phyloP scores from a whole-genome alignment of 441 rosid genomes.

The Pelargonium cotyledonis region DNA sequence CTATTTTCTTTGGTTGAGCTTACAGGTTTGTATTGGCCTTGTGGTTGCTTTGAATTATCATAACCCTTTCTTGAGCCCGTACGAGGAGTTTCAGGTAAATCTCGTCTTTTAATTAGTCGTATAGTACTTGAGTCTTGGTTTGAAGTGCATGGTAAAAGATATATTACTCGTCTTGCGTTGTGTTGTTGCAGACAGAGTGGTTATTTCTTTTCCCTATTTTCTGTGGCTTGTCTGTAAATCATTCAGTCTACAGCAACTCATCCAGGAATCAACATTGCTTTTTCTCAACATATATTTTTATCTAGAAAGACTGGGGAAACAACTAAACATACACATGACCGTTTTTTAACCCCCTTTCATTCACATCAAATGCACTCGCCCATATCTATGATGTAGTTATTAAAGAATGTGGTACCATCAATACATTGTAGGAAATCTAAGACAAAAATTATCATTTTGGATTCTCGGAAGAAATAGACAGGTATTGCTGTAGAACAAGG shows the following conservation, averaged over 20 bases:
- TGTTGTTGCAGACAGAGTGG: background rate
- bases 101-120: constrained; percentile 8
- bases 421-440: background rate
- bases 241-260: background rate
- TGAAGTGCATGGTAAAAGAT: background rate
- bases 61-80: constrained; percentile 83
- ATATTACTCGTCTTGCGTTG: background rate
- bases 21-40: constrained; percentile 80
- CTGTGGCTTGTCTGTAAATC: background rate
- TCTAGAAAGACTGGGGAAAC: background rate
- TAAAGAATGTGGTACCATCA: background rate
- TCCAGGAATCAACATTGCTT: background rate
- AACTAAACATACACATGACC: background rate
- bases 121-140: background rate
- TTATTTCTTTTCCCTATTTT: background rate
- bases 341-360: background rate
- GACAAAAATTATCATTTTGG: background rate
- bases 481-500: background rate
- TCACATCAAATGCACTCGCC: background rate
- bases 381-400: background rate
- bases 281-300: background rate
- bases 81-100: constrained; percentile 87
- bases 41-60: constrained; percentile 87
- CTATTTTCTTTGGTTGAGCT: constrained; percentile 23
- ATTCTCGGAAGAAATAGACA: background rate